A percentile compares a stretch with the other conserved stretches of the same genome.
These are phyloP conservation scores for Blastocystis sp. DNA, from an alignment of 352 stramenopile genomes.

Conservation along the genomic window DNA sequence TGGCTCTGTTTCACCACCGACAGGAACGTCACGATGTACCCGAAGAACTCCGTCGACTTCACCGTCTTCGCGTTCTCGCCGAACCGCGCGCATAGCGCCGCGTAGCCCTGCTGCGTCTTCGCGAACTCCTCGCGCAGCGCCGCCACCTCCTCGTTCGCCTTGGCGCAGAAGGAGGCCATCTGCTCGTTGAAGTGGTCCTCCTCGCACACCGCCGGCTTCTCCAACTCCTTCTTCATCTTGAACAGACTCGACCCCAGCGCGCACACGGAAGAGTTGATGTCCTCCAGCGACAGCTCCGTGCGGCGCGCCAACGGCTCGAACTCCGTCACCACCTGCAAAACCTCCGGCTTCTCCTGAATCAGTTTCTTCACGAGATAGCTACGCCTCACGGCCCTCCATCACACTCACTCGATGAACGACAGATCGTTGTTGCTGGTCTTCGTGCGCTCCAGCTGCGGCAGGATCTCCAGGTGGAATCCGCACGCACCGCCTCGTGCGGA, in stretches of 20 bases:
- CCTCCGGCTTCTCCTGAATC: constrained; percentile 24
- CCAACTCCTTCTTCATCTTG: constrained; percentile 34
- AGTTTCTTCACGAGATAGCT: constrained; percentile 49
- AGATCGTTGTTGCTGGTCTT: constrained; percentile 34
- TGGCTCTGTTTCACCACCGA: constrained; percentile 26
- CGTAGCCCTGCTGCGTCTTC: neutral
- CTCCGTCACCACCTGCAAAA: constrained; percentile 36
- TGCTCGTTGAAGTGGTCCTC: constrained; percentile 30
- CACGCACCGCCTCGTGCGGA: constrained; percentile 13
- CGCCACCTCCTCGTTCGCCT: constrained; percentile 27
- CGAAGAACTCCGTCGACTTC: constrained; percentile 53
- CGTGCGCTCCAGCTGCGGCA: constrained; percentile 42
- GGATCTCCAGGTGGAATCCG: constrained; percentile 54
- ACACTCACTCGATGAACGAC: constrained; percentile 33
- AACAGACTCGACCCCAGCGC: neutral
- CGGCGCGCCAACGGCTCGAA: constrained; percentile 15
- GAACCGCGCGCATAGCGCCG: constrained; percentile 12
- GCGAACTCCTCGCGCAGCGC: constrained; percentile 8
- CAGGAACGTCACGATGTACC: constrained; percentile 48
- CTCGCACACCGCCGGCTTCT: constrained; percentile 5
- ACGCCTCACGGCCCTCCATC: neutral
- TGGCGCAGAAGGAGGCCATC: constrained; percentile 15
- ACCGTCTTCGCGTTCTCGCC: constrained; percentile 27
- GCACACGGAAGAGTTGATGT: constrained; percentile 22
- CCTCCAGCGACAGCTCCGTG: constrained; percentile 30